phyloP scores from a whole-genome alignment of 495 filamentous ascomycete genomes.

The Pyrenopolyporus hunteri region DNA sequence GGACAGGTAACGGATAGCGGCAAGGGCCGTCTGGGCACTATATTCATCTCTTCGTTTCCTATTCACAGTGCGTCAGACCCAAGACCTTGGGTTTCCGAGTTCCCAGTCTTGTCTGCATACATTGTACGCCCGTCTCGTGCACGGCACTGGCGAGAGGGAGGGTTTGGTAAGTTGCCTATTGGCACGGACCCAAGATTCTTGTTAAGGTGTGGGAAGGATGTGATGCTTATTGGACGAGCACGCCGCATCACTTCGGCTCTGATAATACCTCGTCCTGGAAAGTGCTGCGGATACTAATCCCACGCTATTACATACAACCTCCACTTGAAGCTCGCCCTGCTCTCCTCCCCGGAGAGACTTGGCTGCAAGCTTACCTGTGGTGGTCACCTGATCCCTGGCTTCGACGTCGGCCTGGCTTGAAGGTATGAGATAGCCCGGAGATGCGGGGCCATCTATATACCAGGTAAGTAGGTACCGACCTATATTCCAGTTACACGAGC shows the following conservation, averaged over 20 bases:
- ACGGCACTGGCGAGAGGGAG: conserved; percentile 30
- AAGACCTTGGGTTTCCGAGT: conserved; percentile 31
- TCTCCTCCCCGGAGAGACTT: conserved; percentile 1
- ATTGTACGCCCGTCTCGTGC: conserved; percentile 40
- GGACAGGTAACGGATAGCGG: conserved; percentile 28
- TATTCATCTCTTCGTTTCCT: conserved; percentile 31
- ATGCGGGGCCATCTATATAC: conserved; percentile 10
- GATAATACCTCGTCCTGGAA: conserved; percentile 29
- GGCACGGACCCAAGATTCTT: conserved; percentile 5
- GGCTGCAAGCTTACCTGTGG: conserved; percentile 27
- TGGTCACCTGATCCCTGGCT: conserved; percentile 25
- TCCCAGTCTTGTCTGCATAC: conserved; percentile 35
- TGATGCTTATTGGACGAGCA: conserved; percentile 18
- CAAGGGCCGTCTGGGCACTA: conserved; percentile 35
- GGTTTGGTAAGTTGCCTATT: conserved; percentile 18
- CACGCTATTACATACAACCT: conserved; percentile 16
- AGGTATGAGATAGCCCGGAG: background rate
- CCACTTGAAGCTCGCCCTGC: background rate
- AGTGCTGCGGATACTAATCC: conserved; percentile 18
- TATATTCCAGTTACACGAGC: background rate
- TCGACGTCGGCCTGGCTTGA: conserved; percentile 11
- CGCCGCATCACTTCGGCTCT: conserved; percentile 6
- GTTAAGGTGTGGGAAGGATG: conserved; percentile 20
- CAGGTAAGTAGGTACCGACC: too few relatives aligned
- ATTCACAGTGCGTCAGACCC: conserved; percentile 46